Percentiles rank a stretch among this genome's conserved stretches.
Evolutionary conservation across 352 stramenopile genomes (phyloP).

Genomic region (Thalassiosira livingstoniorum): DNA sequence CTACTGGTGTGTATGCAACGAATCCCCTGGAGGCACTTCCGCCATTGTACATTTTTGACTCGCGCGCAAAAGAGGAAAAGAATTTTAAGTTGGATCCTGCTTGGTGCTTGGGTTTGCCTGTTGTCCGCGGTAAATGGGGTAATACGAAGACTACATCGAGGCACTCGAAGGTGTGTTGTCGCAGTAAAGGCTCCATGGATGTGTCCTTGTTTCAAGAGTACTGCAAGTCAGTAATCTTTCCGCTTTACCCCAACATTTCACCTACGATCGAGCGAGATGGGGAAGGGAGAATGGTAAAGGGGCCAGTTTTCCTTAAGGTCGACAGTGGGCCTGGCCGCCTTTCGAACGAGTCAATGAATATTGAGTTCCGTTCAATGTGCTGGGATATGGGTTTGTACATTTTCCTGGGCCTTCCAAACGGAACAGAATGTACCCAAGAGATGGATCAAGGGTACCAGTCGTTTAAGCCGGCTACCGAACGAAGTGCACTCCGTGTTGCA

Average conservation of each 20-base stretch:
- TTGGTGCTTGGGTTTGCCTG: too few relatives aligned
- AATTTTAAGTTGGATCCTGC: too few relatives aligned
- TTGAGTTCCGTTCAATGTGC: constrained; percentile 21
- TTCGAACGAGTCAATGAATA: background rate
- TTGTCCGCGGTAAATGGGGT: background rate
- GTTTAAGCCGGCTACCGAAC: constrained; percentile 3
- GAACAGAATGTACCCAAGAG: constrained; percentile 10
- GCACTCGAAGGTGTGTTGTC: background rate
- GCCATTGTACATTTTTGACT: too few relatives aligned
- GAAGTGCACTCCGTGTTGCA: constrained; percentile 13
- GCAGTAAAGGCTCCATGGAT: background rate
- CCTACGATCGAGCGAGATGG: background rate
- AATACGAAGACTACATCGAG: background rate
- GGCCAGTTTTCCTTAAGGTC: too few relatives aligned
- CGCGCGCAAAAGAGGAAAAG: too few relatives aligned
- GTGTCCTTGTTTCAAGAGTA: background rate
- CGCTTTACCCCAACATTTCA: background rate
- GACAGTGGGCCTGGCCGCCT: constrained; percentile 21
- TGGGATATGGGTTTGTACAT: constrained; percentile 16
- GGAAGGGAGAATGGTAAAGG: constrained; percentile 1
- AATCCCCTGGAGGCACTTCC: too few relatives aligned
- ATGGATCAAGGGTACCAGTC: constrained; percentile 7
- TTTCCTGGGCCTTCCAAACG: constrained; percentile 21
- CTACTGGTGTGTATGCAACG: background rate
- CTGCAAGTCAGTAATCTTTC: background rate